Percentiles rank a stretch among this genome's conserved stretches.
phyloP scores from a whole-genome alignment of 116 monocot genomes.

The Dioscorea cayenensis region DNA sequence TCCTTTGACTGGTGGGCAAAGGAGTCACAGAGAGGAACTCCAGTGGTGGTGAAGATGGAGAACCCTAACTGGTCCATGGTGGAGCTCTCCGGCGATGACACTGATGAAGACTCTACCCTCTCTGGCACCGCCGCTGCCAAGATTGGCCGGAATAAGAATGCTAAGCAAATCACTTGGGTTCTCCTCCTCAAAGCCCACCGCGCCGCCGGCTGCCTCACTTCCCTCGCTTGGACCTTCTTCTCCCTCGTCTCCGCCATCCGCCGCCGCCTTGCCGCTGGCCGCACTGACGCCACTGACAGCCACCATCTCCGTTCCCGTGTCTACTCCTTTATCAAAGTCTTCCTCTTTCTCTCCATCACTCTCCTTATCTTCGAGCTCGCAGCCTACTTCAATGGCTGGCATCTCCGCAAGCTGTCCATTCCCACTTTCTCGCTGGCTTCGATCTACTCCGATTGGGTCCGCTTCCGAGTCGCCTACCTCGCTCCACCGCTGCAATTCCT shows the following conservation, averaged over 20 bases:
- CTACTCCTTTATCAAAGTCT: conserved; percentile 64
- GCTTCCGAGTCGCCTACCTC: conserved; percentile 50
- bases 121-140: conserved; percentile 6
- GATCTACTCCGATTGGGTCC: conserved; percentile 67
- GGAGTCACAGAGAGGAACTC: conserved; percentile 55
- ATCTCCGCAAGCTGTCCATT: conserved; percentile 26
- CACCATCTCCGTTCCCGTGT: conserved; percentile 28
- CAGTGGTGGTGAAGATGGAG: conserved; percentile 92
- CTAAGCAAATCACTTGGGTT: conserved; percentile 90
- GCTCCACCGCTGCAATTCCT: conserved; percentile 79
- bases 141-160: conserved; percentile 56
- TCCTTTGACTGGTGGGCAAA: conserved; percentile 60
- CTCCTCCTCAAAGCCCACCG: conserved; percentile 83
- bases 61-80: conserved; percentile 94
- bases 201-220: conserved; percentile 73
- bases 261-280: conserved; percentile 53
- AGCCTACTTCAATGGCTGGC: conserved; percentile 81
- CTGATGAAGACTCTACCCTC: conserved; percentile 18
- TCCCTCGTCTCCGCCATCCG: conserved; percentile 43
- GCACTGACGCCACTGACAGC: conserved; percentile 45
- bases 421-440: conserved; percentile 11
- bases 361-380: conserved; percentile 66
- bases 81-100: conserved; percentile 24
- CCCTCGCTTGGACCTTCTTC: conserved; percentile 45
- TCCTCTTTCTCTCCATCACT: conserved; percentile 57